Conservation (phyloP, 1,284 basidiomycete genomes). For the Neotropicomus parvogracilis region DNA sequence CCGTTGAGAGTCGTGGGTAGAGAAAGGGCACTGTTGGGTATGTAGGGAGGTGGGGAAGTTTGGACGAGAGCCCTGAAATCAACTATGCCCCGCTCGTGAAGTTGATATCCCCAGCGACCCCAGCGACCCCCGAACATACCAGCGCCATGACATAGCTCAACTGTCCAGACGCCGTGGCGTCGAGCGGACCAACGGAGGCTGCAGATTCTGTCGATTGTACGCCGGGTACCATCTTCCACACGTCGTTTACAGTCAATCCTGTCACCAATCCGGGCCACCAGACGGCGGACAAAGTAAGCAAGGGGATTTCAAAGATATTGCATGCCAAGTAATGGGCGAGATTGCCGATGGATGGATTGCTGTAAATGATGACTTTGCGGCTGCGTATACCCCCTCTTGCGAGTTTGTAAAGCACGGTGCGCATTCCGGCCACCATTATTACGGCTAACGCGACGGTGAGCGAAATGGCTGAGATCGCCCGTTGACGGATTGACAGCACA, state of each 20-base stretch:
- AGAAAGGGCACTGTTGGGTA: slow-evolving; percentile 3
- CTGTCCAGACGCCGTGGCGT: neutral
- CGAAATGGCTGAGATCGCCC: too few species aligned
- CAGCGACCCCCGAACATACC: too few species aligned
- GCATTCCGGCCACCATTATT: slow-evolving; percentile 11
- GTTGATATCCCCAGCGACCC: too few species aligned
- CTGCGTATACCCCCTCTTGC: slow-evolving; percentile 13
- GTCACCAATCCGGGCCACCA: slow-evolving; percentile 16
- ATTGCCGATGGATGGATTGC: slow-evolving; percentile 11
- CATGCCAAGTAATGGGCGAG: slow-evolving; percentile 3
- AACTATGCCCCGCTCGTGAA: too few species aligned
- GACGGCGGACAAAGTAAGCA: slow-evolving; percentile 6
- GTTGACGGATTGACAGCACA: too few species aligned
- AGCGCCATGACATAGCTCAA: too few species aligned
- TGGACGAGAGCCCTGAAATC: slow-evolving; percentile 14
- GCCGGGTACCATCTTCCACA: too few species aligned
- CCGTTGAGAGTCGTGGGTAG: slow-evolving; percentile 9
- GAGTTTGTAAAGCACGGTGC: slow-evolving; percentile 21
- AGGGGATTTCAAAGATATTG: slow-evolving; percentile 8
- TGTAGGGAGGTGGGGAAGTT: too few species aligned
- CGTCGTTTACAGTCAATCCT: slow-evolving; percentile 13
- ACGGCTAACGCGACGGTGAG: slow-evolving; percentile 9
- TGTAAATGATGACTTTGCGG: slow-evolving; percentile 13
- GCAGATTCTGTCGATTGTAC: too few species aligned
- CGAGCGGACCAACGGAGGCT: too few species aligned